phyloP scores from a whole-genome alignment of 2,329 filamentous ascomycete species.

The Elsinoe ampelina region DNA sequence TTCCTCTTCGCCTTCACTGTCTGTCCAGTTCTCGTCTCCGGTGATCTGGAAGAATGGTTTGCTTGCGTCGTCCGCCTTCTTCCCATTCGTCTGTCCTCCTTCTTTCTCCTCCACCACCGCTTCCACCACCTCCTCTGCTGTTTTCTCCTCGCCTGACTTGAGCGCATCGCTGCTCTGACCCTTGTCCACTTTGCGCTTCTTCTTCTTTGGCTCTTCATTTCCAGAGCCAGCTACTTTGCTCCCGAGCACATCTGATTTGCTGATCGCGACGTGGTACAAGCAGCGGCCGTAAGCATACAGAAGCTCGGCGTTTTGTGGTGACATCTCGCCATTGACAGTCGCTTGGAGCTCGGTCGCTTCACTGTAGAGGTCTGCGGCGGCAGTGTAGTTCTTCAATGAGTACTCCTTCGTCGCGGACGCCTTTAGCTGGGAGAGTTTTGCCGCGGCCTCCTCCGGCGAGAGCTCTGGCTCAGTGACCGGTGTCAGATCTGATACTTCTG shows the following conservation, averaged over 20 bases:
- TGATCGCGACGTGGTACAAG: slow-evolving; percentile 86
- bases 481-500: not conserved
- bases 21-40: slow-evolving; percentile 89
- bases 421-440: slow-evolving; percentile 54
- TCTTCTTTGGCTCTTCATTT: slow-evolving; percentile 44
- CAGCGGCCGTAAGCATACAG: slow-evolving; percentile 91
- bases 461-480: slow-evolving; percentile 12
- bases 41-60: slow-evolving; percentile 86
- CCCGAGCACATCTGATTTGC: slow-evolving; percentile 88
- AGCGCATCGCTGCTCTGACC: slow-evolving; percentile 24
- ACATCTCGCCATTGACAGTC: slow-evolving; percentile 84
- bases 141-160: slow-evolving; percentile 31
- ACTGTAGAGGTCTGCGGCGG: slow-evolving; percentile 79
- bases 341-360: slow-evolving; percentile 84
- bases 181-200: slow-evolving; percentile 30
- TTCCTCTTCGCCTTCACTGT: slow-evolving; percentile 57
- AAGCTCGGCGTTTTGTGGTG: slow-evolving; percentile 81
- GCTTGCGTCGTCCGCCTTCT: slow-evolving; percentile 40
- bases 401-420: slow-evolving; percentile 78
- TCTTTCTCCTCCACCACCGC: slow-evolving; percentile 37
- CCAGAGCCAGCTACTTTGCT: slow-evolving; percentile 58
- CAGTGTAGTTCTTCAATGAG: slow-evolving; percentile 77
- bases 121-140: slow-evolving; percentile 33
- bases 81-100: slow-evolving; percentile 29
- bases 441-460: slow-evolving; percentile 16